Base-by-base conservation (phyloP, 345 rosid species). In the Populus deltoides region DNA sequence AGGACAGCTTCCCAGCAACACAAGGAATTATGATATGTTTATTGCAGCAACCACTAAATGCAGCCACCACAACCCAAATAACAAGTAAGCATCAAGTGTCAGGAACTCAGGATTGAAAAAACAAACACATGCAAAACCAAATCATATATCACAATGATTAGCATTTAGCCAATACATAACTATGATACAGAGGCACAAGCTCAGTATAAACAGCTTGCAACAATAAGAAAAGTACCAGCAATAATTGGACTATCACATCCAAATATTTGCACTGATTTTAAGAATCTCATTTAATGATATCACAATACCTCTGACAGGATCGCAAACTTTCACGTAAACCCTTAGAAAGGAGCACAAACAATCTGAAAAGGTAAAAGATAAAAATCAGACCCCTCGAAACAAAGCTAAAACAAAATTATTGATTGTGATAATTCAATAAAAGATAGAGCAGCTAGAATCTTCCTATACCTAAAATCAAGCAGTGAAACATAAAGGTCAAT, bases 401-500 rank as follows among this genome's bases (percentile, higher is more conserved):
- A 27, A 74, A 43, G 51, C 8, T 20, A n/a, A 20, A 8, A 36
- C 53, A 41, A 36, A 57, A 75, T 6, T 31, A 55, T 35, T 36
- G 13, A 71, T 39, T 22, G 78, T 13, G 12, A 31, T 13, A 27
- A 67, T 9, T 24, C 27, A 15, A 27, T 33, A 57, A 5, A 39
- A 24, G 76, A 41, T 10, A 36, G 39, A 71, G 15, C 29, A 59
- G 65, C 65, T 59, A 24, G 8, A 45, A 70, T 73, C 29, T 72
- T 70, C 49, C 59, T 66, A 77, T 83, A 87, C 91, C 91, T 78
- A 83, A 65, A 73, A 70, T 65, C 79, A 85, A 77, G 69, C 47
- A 78, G 68, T 36, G 70, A 72, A 72, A 68, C 59, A 74, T 69
- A 67, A 81, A 71, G 73, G 84, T 82, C 76, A 73, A 81, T 59